Conservation (phyloP, 1,284 basidiomycete species). For the Stygiomarasmius scandens region DNA sequence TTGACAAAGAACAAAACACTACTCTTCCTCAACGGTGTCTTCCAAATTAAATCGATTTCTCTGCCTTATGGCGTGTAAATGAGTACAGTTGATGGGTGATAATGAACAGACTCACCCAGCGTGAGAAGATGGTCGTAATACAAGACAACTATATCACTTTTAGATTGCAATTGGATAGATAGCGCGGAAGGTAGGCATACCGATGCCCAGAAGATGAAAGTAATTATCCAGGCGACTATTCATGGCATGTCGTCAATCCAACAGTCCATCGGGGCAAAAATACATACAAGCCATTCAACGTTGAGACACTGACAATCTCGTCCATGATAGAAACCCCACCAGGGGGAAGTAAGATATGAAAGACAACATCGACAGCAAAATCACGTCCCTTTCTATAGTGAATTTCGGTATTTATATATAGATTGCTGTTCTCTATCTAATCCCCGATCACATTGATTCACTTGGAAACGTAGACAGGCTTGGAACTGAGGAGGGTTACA, state of each 20-base stretch:
- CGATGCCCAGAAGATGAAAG: constrained; percentile 9
- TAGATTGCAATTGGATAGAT: not conserved
- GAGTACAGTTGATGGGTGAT: not conserved
- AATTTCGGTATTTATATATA: too few relatives aligned
- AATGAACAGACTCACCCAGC: not conserved
- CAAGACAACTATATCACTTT: not conserved
- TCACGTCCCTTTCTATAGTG: too few relatives aligned
- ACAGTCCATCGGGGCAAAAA: not conserved
- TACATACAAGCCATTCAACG: not conserved
- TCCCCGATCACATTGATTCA: too few relatives aligned
- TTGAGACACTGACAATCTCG: not conserved
- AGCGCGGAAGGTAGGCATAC: not conserved
- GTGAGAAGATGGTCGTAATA: constrained; percentile 11
- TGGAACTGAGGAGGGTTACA: too few relatives aligned
- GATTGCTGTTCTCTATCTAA: too few relatives aligned
- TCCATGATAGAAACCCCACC: too few relatives aligned
- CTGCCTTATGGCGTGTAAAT: not conserved
- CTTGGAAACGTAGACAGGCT: too few relatives aligned
- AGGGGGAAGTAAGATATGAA: too few relatives aligned
- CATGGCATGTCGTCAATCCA: not conserved
- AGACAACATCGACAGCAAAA: too few relatives aligned
- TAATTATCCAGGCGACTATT: constrained; percentile 10
- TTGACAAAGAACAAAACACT: constrained; percentile 6
- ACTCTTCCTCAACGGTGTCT: constrained; percentile 1
- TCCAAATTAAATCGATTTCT: constrained; percentile 11